Percentiles rank a stretch among this genome's conserved stretches.
Conservation (phyloP, 1,284 basidiomycete species). For the Ceratobasidium sp. region DNA sequence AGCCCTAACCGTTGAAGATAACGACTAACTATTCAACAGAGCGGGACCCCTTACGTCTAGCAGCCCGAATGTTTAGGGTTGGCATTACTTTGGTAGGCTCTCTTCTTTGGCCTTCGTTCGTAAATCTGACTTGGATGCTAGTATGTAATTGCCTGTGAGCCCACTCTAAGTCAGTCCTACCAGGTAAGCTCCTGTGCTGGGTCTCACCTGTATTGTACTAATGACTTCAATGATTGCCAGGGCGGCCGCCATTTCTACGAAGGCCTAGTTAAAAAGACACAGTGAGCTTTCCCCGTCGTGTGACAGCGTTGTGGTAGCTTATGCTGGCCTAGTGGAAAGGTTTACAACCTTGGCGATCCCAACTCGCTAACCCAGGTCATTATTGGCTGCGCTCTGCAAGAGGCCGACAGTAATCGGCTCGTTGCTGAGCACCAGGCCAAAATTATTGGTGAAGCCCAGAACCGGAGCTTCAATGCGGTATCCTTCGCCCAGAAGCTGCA, state of each 20-base stretch:
- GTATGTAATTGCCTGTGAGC: slow-evolving; percentile 10
- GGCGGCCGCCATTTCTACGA: background rate
- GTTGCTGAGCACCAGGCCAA: slow-evolving; percentile 57
- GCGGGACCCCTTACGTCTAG: slow-evolving; percentile 66
- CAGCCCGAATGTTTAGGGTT: slow-evolving; percentile 63
- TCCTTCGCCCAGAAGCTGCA: background rate
- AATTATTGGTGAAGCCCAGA: background rate
- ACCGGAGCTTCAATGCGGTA: background rate
- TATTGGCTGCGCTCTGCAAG: slow-evolving; percentile 68
- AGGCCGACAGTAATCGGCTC: slow-evolving; percentile 69
- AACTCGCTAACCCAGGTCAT: slow-evolving; percentile 68
- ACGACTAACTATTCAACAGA: slow-evolving; percentile 52
- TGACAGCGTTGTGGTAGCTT: background rate
- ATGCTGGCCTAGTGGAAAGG: slow-evolving; percentile 61
- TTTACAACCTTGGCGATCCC: slow-evolving; percentile 68
- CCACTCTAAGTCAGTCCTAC: slow-evolving; percentile 44
- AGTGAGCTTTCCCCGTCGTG: background rate
- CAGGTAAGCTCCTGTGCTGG: background rate
- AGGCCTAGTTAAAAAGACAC: background rate
- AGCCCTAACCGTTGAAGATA: slow-evolving; percentile 21
- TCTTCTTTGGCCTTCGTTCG: background rate
- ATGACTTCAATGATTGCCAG: background rate
- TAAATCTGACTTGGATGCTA: background rate
- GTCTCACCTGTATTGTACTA: background rate
- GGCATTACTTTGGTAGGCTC: slow-evolving; percentile 61